Evolutionary conservation across 441 rosid genomes (phyloP), one percentile per base, ranked within the genome.

Genomic region (Theobroma grandiflorum): DNA sequence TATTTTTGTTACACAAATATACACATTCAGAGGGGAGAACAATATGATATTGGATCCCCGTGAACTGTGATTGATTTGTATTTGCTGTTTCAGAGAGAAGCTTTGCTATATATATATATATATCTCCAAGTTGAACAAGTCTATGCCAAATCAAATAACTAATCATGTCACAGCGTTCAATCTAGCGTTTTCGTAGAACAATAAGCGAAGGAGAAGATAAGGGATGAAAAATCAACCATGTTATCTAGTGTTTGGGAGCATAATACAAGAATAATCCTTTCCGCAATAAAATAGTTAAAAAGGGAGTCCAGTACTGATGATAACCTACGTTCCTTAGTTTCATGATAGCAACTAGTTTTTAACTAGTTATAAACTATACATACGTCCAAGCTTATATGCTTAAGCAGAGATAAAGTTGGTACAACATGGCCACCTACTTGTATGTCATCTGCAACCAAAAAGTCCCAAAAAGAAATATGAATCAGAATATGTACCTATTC

Each of bases 331-430:
- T 73, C 50, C 47, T 72, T 37, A 40, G 50, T 38, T 38, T 38
- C 62, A 52, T 38, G 42, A 49, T 20, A 72, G 10, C 62, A 55
- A 6, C 76, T 55, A 73, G 64, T 55, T 55, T 55, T 73, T 35
- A n/a, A 73, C 35, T 73, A 31, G 55, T 73, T 55, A n/a, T 55
- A 55, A 37, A 73, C 40, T n/a, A 38, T 73, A 71, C 4, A 72
- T 73, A 73, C 50, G 55, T 73, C 64, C 65, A 73, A 40, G 63
- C 33, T 72, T 18, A 53, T 50, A 72, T 72, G 35, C 64, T 38
- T 73, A 22, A 20, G 37, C 49, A 38, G 20, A 55, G 20, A 73
- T 14, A 8, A 73, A n/a, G 65, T 55, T 55, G 52, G 76, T 20
- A 20, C 65, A 73, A 38, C 14, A 38, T 55, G 11, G 35, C 33